phyloP scores from a whole-genome alignment of 2,329 filamentous ascomycete genomes.

The Phyllosticta citriasiana region DNA sequence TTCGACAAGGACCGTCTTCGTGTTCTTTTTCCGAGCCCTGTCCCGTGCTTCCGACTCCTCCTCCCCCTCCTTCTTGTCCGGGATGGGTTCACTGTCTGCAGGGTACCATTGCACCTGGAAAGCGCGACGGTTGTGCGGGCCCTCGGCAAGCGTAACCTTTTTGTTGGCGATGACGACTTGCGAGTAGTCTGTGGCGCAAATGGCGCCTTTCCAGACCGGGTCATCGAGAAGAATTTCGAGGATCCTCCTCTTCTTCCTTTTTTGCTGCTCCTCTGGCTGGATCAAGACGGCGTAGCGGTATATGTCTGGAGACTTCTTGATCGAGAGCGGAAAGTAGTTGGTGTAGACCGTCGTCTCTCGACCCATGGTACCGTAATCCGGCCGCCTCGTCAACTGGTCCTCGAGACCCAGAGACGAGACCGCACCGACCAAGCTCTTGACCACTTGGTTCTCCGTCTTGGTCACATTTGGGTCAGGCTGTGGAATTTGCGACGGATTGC shows the following conservation, averaged over 20 bases:
- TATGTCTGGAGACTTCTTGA: slow-evolving; percentile 12
- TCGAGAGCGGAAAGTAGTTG: slow-evolving; percentile 32
- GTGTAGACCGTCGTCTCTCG: slow-evolving; percentile 30
- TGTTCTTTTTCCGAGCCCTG: slow-evolving; percentile 16
- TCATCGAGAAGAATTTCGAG: slow-evolving; percentile 35
- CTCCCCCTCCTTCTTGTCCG: slow-evolving; percentile 7
- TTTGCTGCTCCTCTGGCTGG: slow-evolving; percentile 28
- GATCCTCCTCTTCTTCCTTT: slow-evolving; percentile 38
- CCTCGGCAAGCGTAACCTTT: slow-evolving; percentile 17
- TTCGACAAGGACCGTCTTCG: slow-evolving; percentile 16
- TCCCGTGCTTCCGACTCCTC: slow-evolving; percentile 14
- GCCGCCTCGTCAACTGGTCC: slow-evolving; percentile 17
- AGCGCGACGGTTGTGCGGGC: slow-evolving; percentile 10
- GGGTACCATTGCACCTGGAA: slow-evolving; percentile 21
- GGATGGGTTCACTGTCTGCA: slow-evolving; percentile 18
- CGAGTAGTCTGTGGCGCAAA: slow-evolving; percentile 31
- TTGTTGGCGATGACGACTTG: slow-evolving; percentile 19
- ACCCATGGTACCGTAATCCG: slow-evolving; percentile 29
- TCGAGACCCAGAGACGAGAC: slow-evolving; percentile 18
- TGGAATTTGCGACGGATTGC: not conserved
- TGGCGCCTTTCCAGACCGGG: slow-evolving; percentile 20
- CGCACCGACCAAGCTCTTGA: slow-evolving; percentile 16
- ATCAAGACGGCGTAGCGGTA: slow-evolving; percentile 22
- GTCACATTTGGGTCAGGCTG: slow-evolving; percentile 14
- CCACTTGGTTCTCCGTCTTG: slow-evolving; percentile 21